Base-by-base conservation (phyloP, 2,329 filamentous ascomycete species). In the Cladosporium phlei region DNA sequence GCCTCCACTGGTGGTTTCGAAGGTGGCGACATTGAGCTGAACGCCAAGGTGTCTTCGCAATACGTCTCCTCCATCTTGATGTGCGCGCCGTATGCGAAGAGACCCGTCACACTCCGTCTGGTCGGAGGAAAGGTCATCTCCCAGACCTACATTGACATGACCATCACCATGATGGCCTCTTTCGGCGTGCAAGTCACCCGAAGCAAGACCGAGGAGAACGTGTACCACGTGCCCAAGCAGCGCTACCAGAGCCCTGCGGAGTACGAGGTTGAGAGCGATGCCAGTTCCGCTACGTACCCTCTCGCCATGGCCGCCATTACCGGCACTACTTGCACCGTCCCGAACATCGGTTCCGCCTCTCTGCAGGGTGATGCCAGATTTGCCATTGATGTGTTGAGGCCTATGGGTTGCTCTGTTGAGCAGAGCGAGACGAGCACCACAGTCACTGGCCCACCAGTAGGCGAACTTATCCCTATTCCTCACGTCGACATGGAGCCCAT, bases 401-500 rank as follows among this genome's bases (percentile, higher is more conserved):
- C 90, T 2, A 98, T 98, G 93, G 93, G 93, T 10, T 98, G 93
- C 68, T 78, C 74, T 2, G 93, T 98, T 5, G 76, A 88, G 56
- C 93, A 98, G 68, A 88, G 85, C 0, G 80, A 80, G 45, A 82
- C 77, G 14, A 94, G 90, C 1, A 98, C 93, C 1, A 97, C 90
- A 0, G 93, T 98, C 7, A 95, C 85, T 7, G 93, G 93, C 1
- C 93, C 93, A n/a, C 69, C 78, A 2, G 68, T 76, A 46, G 91
- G 93, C 9, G 69, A 77, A 12, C 71, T 98, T 29, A 82, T 82
- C 57, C 84, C 87, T 1, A 72, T 98, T 10, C 71, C 82, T 14
- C 85, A 91, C 49, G 82, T 98, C 21, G 90, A 98, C 61, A 98
- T 98, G 93, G 93, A 97, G 66, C 86, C 91, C 1, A 98, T 98